phyloP scores from a whole-genome alignment of 257 asterid genomes.

The Jacaranda mimosifolia region DNA sequence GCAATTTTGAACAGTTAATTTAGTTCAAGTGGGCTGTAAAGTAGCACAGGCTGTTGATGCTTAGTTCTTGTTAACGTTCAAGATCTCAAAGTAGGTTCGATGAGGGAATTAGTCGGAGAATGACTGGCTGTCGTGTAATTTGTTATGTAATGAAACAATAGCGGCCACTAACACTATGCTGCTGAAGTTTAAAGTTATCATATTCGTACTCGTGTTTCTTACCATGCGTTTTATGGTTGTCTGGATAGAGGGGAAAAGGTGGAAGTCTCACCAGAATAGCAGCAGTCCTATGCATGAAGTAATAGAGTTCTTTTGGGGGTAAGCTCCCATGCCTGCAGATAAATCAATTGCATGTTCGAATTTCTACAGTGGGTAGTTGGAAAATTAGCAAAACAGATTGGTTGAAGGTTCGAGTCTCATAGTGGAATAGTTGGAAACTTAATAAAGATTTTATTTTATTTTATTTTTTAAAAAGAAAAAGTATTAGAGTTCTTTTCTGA shows the following conservation, averaged over 20 bases:
- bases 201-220: neutral
- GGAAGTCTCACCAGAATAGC: neutral
- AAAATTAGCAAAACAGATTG: too few species aligned
- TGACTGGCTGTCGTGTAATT: neutral
- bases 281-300: neutral
- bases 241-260: neutral
- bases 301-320: too few species aligned
- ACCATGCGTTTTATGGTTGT: neutral
- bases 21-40: conserved; percentile 36
- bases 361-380: too few species aligned
- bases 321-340: too few species aligned
- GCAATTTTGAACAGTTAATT: conserved; percentile 41
- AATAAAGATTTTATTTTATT: too few species aligned
- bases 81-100: neutral
- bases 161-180: neutral
- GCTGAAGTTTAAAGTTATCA: neutral
- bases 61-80: conserved; percentile 10
- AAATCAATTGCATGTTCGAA: too few species aligned
- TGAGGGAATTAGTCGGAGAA: conserved; percentile 16
- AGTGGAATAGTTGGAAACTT: too few species aligned
- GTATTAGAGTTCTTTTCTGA: too few species aligned
- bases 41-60: conserved; percentile 25
- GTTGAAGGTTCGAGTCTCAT: too few species aligned
- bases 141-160: conserved; percentile 10
- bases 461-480: too few species aligned